Evolutionary conservation across 1,284 basidiomycete genomes (phyloP).

Genomic region (Rhodotorula sp.): DNA sequence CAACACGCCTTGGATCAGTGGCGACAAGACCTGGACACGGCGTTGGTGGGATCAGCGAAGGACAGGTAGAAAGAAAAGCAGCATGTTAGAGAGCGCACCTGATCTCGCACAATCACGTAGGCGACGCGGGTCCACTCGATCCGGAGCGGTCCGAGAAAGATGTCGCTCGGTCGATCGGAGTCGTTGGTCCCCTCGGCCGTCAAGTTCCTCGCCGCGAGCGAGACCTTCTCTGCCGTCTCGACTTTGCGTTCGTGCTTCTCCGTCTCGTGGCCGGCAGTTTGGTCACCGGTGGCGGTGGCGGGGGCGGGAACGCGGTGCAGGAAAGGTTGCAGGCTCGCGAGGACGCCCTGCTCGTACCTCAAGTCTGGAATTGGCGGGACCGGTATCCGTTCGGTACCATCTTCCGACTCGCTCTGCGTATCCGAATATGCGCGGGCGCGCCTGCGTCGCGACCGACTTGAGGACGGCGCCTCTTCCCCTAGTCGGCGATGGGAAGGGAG

Average conservation of each 20-base stretch:
- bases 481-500: no score
- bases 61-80: no score
- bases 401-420: background rate
- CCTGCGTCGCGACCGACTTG: background rate
- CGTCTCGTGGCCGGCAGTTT: background rate
- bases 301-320: conserved; percentile 13
- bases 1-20: conserved; percentile 17
- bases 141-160: conserved; percentile 16
- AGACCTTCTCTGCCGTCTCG: conserved; percentile 11
- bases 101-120: conserved; percentile 32
- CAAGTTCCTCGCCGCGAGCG: conserved; percentile 13
- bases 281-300: background rate
- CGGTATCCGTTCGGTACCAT: background rate
- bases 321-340: conserved; percentile 28
- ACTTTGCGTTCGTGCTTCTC: conserved; percentile 7
- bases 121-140: conserved; percentile 27
- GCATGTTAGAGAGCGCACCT: no score
- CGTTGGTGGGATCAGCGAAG: background rate
- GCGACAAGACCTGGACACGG: conserved; percentile 19
- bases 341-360: conserved; percentile 19
- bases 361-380: conserved; percentile 16
- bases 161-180: conserved; percentile 18
- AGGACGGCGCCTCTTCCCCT: background rate
- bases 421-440: background rate
- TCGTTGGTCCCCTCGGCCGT: conserved; percentile 4